Conservation (phyloP, 208 protist genomes). For the Acanthamoeba royreba region DNA sequence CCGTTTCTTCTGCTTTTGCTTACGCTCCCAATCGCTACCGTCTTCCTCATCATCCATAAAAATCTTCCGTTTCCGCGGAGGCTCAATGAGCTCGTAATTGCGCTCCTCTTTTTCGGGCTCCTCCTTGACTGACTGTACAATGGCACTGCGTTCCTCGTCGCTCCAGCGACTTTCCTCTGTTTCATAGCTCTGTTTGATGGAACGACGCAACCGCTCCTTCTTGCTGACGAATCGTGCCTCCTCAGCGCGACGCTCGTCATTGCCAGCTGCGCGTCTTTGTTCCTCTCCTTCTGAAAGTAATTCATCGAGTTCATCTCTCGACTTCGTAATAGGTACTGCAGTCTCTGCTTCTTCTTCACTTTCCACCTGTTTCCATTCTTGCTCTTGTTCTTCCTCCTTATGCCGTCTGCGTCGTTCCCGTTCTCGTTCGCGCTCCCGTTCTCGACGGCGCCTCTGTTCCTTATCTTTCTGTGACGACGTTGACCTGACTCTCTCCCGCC, state of each 20-base stretch:
- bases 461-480: too few species aligned
- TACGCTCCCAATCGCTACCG: neutral
- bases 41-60: neutral
- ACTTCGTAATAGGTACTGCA: too few species aligned
- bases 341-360: neutral
- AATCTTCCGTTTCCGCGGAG: neutral
- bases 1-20: neutral
- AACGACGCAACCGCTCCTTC: too few species aligned
- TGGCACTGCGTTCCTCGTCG: neutral
- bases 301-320: neutral
- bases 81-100: too few species aligned
- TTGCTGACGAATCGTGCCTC: too few species aligned
- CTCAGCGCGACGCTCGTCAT: too few species aligned
- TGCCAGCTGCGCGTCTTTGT: neutral
- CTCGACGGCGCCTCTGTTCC: neutral
- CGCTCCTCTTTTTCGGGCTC: neutral
- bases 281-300: neutral
- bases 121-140: too few species aligned
- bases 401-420: neutral
- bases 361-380: neutral
- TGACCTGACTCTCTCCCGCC: too few species aligned
- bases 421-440: neutral
- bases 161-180: neutral
- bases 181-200: too few species aligned
- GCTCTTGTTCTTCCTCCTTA: neutral